A percentile compares a stretch with the other conserved stretches of the same genome.
phyloP scores from a whole-genome alignment of 768 basidiomycete genomes.

The Fomitopsis serialis region DNA sequence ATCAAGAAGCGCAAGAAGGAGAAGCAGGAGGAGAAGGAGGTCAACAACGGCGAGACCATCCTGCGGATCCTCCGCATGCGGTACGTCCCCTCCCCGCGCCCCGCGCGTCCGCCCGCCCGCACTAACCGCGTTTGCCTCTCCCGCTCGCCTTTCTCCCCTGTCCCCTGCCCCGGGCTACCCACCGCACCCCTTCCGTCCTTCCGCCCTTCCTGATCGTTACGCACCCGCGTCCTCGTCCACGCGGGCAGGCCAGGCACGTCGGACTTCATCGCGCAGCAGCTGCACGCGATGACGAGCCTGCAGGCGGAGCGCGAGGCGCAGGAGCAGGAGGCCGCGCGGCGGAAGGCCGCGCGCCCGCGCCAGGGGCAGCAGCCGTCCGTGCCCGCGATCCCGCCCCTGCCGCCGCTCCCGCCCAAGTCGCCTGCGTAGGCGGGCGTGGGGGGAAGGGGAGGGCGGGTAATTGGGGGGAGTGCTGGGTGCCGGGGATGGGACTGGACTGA shows the following conservation, averaged over 20 bases:
- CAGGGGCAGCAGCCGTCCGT: constrained; percentile 26
- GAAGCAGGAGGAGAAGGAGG: constrained; percentile 77
- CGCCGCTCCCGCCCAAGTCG: constrained; percentile 15
- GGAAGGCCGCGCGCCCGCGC: constrained; percentile 51
- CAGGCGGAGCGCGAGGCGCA: constrained; percentile 77
- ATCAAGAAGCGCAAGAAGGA: constrained; percentile 92
- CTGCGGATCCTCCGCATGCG: constrained; percentile 94
- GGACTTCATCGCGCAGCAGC: constrained; percentile 85
- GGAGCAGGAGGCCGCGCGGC: constrained; percentile 53
- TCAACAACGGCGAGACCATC: constrained; percentile 79
- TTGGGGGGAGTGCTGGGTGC: neutral
- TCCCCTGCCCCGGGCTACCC: neutral
- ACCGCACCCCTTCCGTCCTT: no score
- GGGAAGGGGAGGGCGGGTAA: neutral
- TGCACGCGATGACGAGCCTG: constrained; percentile 77
- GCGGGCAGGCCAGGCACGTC: constrained; percentile 61
- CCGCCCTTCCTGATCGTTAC: neutral
- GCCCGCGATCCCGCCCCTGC: constrained; percentile 23
- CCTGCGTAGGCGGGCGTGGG: neutral
- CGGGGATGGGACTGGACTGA: constrained; percentile 10
- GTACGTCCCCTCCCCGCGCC: constrained; percentile 36
- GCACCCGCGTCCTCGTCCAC: neutral
- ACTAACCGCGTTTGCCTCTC: neutral
- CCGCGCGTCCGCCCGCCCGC: neutral
- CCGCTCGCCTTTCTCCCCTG: neutral